Evolutionary conservation across 768 basidiomycete genomes (phyloP).

Genomic region (Kondoa subrosea): DNA sequence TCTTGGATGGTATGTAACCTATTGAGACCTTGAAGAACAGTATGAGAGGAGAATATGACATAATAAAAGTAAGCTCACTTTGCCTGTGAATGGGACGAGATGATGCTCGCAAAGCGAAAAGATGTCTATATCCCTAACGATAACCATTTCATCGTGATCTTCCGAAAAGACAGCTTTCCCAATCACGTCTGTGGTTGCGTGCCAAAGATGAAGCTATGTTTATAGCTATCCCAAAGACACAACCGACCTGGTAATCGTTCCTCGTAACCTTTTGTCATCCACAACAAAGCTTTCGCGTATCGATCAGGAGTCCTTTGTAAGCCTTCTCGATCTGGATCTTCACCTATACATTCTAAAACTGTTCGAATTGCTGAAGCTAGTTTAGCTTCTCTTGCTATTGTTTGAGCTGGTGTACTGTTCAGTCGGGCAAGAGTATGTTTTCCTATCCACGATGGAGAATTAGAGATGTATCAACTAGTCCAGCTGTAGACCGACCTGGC

Average conservation of each 20-base stretch:
- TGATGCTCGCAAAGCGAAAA: slow-evolving; percentile 98
- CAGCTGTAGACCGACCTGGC: not conserved
- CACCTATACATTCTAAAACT: slow-evolving; percentile 90
- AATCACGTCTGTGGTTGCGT: slow-evolving; percentile 53
- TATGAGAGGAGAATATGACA: slow-evolving; percentile 16
- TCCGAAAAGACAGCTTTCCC: slow-evolving; percentile 97
- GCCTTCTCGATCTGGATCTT: slow-evolving; percentile 91
- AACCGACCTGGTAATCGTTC: slow-evolving; percentile 66
- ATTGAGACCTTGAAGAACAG: slow-evolving; percentile 59
- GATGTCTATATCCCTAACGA: slow-evolving; percentile 91
- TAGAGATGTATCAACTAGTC: not conserved
- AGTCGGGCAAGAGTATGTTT: slow-evolving; percentile 24
- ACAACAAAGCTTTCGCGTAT: slow-evolving; percentile 90
- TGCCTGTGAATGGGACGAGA: slow-evolving; percentile 91
- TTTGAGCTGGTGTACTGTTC: slow-evolving; percentile 19
- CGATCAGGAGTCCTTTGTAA: slow-evolving; percentile 79
- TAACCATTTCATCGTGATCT: slow-evolving; percentile 99
- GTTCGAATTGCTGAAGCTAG: slow-evolving; percentile 73
- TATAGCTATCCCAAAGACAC: not conserved
- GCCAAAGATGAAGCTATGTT: not conserved
- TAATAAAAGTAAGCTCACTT: slow-evolving; percentile 43
- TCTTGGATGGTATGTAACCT: slow-evolving; percentile 87
- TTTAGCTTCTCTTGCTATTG: slow-evolving; percentile 31
- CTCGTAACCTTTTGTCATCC: slow-evolving; percentile 99
- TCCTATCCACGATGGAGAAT: slow-evolving; percentile 10